These are phyloP conservation scores for Aphanomyces cochlioides DNA, from an alignment of 352 stramenopile genomes.

Conservation along the genomic window DNA sequence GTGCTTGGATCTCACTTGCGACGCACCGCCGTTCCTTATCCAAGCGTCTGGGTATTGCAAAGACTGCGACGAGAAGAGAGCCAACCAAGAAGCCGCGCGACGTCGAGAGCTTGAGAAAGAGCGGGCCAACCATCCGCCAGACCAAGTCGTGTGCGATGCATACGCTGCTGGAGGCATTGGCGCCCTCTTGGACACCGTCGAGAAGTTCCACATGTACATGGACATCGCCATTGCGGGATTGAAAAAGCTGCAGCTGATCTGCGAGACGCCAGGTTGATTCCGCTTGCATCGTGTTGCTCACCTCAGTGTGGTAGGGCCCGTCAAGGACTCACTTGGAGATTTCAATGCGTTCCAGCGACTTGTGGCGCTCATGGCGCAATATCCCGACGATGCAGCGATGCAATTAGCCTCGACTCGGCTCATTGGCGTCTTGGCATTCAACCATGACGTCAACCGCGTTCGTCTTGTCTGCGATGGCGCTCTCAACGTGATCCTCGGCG, in stretches of 20 bases:
- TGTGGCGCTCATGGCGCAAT: slow-evolving; percentile 57
- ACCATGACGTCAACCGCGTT: slow-evolving; percentile 68
- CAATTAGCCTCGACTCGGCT: slow-evolving; percentile 77
- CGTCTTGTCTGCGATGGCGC: slow-evolving; percentile 65
- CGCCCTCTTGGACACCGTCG: not conserved
- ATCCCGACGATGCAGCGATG: slow-evolving; percentile 46
- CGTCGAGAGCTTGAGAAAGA: slow-evolving; percentile 26
- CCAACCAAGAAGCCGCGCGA: slow-evolving; percentile 31
- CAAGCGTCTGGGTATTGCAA: slow-evolving; percentile 58
- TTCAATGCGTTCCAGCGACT: slow-evolving; percentile 57
- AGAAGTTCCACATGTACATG: slow-evolving; percentile 5
- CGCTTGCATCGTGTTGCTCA: slow-evolving; percentile 33
- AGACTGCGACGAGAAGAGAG: slow-evolving; percentile 49
- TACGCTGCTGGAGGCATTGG: not conserved
- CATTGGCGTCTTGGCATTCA: slow-evolving; percentile 72
- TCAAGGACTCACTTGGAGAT: slow-evolving; percentile 76
- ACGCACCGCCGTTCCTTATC: slow-evolving; percentile 61
- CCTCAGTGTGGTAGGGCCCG: slow-evolving; percentile 32
- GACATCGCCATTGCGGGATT: not conserved
- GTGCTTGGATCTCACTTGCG: slow-evolving; percentile 64
- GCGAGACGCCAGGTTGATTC: slow-evolving; percentile 9
- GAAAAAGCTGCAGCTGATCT: slow-evolving; percentile 16
- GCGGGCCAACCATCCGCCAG: slow-evolving; percentile 26
- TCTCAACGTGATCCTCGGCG: slow-evolving; percentile 49
- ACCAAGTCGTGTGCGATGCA: slow-evolving; percentile 39